phyloP scores from a whole-genome alignment of 2,329 filamentous ascomycete genomes.

The Fusarium cicatricum region DNA sequence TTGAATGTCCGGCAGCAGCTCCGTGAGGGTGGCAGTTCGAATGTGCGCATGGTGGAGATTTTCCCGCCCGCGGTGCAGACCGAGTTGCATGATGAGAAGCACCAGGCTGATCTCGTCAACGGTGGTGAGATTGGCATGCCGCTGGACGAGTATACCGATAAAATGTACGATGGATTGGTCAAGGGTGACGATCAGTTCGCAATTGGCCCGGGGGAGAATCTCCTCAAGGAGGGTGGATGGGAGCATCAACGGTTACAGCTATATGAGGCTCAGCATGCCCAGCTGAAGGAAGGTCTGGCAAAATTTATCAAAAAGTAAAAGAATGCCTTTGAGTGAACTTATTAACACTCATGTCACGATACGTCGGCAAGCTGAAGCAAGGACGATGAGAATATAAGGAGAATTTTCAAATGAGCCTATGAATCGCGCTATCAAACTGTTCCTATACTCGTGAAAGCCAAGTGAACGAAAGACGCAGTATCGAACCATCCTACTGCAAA shows the following conservation, averaged over 20 bases:
- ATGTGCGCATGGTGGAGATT: conserved; percentile 39
- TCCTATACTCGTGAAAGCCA: too few relatives aligned
- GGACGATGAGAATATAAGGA: too few relatives aligned
- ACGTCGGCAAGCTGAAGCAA: neutral
- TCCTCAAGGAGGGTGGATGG: conserved; percentile 38
- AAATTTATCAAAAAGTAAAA: conserved; percentile 22
- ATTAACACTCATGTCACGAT: neutral
- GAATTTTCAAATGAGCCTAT: too few relatives aligned
- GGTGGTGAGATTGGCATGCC: conserved; percentile 48
- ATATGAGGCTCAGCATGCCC: conserved; percentile 24
- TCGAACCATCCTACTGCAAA: too few relatives aligned
- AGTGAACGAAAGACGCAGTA: too few relatives aligned
- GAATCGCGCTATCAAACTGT: too few relatives aligned
- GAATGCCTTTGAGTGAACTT: too few relatives aligned
- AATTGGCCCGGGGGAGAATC: conserved; percentile 30
- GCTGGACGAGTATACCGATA: conserved; percentile 52
- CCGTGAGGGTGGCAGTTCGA: conserved; percentile 3
- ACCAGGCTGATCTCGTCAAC: conserved; percentile 39
- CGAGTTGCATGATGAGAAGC: conserved; percentile 39
- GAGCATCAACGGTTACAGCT: conserved; percentile 28
- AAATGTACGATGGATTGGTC: conserved; percentile 40
- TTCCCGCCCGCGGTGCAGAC: conserved; percentile 44
- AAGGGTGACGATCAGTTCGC: conserved; percentile 39
- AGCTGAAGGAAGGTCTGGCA: conserved; percentile 17
- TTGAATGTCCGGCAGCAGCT: conserved; percentile 36